Percentiles rank a stretch among this genome's conserved stretches.
These are phyloP conservation scores for Ganoderma meredithae DNA, from an alignment of 1,284 basidiomycete genomes.

Conservation along the genomic window DNA sequence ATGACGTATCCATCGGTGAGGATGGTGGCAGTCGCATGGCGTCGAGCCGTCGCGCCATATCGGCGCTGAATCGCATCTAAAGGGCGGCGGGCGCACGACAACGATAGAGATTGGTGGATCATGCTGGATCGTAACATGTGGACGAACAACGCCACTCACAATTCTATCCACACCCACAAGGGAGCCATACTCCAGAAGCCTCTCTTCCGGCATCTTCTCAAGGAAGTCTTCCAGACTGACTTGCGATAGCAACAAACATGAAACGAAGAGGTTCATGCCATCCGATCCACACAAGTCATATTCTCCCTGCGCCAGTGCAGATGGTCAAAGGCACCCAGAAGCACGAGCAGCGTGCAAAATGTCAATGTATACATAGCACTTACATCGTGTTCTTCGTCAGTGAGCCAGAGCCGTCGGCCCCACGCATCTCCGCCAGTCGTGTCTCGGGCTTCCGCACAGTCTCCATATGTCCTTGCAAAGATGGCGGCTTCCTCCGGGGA, in stretches of 20 bases:
- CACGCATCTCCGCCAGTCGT: slow-evolving; percentile 55
- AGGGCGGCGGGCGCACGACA: not conserved
- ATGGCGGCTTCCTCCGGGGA: slow-evolving; percentile 62
- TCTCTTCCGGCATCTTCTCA: slow-evolving; percentile 53
- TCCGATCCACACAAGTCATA: slow-evolving; percentile 54
- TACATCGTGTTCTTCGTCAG: slow-evolving; percentile 57
- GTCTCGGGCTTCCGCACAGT: slow-evolving; percentile 56
- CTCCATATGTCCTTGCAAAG: slow-evolving; percentile 62
- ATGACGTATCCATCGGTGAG: slow-evolving; percentile 26
- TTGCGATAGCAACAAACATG: slow-evolving; percentile 66
- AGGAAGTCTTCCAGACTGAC: slow-evolving; percentile 63
- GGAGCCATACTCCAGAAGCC: slow-evolving; percentile 53
- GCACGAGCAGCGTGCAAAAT: not conserved
- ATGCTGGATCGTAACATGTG: not conserved
- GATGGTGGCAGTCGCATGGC: slow-evolving; percentile 43
- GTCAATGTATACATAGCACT: slow-evolving; percentile 15
- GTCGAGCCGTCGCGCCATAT: slow-evolving; percentile 47
- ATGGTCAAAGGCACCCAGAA: not conserved
- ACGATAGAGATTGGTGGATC: slow-evolving; percentile 6
- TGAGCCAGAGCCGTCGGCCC: slow-evolving; percentile 67
- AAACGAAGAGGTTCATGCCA: slow-evolving; percentile 74
- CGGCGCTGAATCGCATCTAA: slow-evolving; percentile 48
- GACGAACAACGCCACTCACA: slow-evolving; percentile 48
- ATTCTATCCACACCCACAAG: slow-evolving; percentile 61
- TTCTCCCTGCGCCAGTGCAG: slow-evolving; percentile 55